Evolutionary conservation across 768 basidiomycete genomes (phyloP).

Genomic region (Trametopsis cervina): DNA sequence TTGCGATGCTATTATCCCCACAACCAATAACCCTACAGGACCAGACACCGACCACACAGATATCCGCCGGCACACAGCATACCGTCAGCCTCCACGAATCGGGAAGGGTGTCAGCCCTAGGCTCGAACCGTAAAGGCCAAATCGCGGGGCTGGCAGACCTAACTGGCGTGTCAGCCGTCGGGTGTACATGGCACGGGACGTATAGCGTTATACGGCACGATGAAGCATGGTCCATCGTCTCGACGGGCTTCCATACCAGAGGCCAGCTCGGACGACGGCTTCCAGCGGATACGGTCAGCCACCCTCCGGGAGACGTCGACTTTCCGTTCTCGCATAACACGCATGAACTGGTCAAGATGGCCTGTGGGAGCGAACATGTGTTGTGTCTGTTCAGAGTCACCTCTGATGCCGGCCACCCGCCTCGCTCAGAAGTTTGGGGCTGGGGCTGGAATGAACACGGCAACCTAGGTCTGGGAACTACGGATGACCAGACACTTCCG

Average conservation of each 20-base stretch:
- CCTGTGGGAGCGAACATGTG: conserved; percentile 85
- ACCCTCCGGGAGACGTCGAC: conserved; percentile 22
- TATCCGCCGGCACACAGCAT: conserved; percentile 49
- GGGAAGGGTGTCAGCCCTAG: conserved; percentile 45
- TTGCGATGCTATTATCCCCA: conserved; percentile 27
- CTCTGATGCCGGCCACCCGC: conserved; percentile 7
- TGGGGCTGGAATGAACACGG: conserved; percentile 99
- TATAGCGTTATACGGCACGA: conserved; percentile 34
- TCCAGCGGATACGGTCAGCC: conserved; percentile 8
- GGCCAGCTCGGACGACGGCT: conserved; percentile 57
- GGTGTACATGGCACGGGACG: conserved; percentile 80
- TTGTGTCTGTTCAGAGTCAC: conserved; percentile 28
- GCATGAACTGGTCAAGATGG: conserved; percentile 29
- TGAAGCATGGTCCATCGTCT: conserved; percentile 28
- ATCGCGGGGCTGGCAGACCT: conserved; percentile 31
- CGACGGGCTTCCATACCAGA: conserved; percentile 47
- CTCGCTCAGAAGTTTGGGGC: conserved; percentile 49
- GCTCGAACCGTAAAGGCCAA: conserved; percentile 70
- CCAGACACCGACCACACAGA: conserved; percentile 10
- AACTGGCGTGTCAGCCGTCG: conserved; percentile 28
- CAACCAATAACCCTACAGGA: conserved; percentile 27
- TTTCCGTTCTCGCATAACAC: conserved; percentile 23
- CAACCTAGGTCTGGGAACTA: conserved; percentile 69
- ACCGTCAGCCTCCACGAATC: conserved; percentile 37
- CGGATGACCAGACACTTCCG: conserved; percentile 45